Evolutionary conservation across 345 rosid species (phyloP).

Genomic region (Lenwebbia sp.): DNA sequence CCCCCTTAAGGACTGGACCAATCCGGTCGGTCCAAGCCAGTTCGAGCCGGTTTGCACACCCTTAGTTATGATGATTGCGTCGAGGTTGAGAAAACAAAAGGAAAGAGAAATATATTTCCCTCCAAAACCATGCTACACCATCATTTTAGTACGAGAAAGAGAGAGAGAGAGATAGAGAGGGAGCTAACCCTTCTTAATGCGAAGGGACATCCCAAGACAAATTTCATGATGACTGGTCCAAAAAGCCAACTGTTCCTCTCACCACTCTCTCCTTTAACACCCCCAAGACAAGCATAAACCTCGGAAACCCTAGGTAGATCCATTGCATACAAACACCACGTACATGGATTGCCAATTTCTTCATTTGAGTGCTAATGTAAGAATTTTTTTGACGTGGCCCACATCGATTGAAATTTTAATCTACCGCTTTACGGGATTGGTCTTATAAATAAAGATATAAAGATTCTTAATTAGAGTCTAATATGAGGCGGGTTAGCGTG

Average conservation of each 20-base stretch:
- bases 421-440: no score
- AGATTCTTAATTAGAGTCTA: no score
- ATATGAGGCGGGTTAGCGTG: no score
- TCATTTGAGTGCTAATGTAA: background rate
- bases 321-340: background rate
- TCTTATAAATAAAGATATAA: no score
- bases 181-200: background rate
- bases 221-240: background rate
- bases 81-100: background rate
- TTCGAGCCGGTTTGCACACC: no score
- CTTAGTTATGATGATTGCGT: no score
- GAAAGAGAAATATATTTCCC: background rate
- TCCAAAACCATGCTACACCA: background rate
- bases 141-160: background rate
- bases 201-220: background rate
- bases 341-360: background rate
- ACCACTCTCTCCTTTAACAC: background rate
- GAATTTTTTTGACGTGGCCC: no score
- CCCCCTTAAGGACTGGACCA: no score
- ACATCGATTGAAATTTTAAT: no score
- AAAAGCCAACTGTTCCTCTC: background rate
- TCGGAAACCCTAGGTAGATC: background rate
- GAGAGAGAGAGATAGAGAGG: background rate
- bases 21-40: no score
- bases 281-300: background rate